Conservation (phyloP, 2,329 filamentous ascomycete species). For the Sphaerulina populicola region DNA sequence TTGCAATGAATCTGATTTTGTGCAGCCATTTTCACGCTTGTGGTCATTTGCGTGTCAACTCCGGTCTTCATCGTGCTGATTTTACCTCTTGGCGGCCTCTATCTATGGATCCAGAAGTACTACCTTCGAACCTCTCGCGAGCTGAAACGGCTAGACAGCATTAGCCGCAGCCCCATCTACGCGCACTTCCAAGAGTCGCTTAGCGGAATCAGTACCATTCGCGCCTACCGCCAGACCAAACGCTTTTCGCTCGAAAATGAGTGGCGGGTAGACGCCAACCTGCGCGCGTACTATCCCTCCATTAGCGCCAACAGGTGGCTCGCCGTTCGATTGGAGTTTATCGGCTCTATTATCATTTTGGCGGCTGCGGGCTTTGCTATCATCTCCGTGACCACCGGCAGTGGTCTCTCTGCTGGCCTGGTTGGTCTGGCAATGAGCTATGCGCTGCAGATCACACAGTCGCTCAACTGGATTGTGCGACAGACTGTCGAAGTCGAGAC, state of each 20-base stretch:
- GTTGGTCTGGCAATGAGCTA: conserved; percentile 96
- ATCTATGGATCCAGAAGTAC: conserved; percentile 92
- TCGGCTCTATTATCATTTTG: conserved; percentile 89
- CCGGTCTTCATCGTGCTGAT: conserved; percentile 75
- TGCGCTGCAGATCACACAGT: conserved; percentile 91
- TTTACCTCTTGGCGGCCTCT: conserved; percentile 69
- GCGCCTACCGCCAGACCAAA: conserved; percentile 81
- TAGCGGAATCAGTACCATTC: conserved; percentile 87
- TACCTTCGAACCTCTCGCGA: conserved; percentile 94
- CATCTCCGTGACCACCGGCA: conserved; percentile 64
- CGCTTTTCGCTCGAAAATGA: conserved; percentile 91
- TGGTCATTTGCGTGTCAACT: conserved; percentile 72
- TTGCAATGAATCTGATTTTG: conserved; percentile 8
- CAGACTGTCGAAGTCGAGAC: conserved; percentile 99
- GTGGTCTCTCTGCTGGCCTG: conserved; percentile 57
- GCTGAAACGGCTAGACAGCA: conserved; percentile 88
- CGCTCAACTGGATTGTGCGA: conserved; percentile 96
- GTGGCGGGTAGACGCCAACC: conserved; percentile 91
- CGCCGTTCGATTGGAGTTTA: conserved; percentile 87
- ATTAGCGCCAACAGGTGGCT: conserved; percentile 88
- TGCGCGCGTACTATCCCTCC: conserved; percentile 89
- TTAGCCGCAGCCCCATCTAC: conserved; percentile 91
- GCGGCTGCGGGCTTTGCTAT: conserved; percentile 75
- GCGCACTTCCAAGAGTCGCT: conserved; percentile 98
- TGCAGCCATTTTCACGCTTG: conserved; percentile 64